These are phyloP conservation scores for Candida coquimbonensis DNA, from an alignment of 805 yeast species.

Conservation along the genomic window DNA sequence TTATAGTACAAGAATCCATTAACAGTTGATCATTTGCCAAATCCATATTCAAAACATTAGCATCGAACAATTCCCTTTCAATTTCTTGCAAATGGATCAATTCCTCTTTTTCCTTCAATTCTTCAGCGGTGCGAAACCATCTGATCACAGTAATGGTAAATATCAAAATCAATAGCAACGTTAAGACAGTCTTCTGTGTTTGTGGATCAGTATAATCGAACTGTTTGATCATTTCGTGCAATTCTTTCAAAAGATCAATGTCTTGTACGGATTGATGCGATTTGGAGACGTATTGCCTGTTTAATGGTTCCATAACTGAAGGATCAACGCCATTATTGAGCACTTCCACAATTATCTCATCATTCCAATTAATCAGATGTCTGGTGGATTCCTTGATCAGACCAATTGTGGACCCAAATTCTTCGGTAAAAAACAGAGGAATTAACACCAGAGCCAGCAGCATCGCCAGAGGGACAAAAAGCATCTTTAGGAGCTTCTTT, in stretches of 20 bases:
- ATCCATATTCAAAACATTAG: not conserved
- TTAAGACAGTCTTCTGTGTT: not conserved
- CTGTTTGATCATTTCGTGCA: not conserved
- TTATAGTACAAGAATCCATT: slow-evolving; percentile 2
- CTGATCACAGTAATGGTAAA: not conserved
- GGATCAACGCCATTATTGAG: not conserved
- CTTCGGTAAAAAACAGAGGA: not conserved
- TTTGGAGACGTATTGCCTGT: not conserved
- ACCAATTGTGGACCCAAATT: not conserved
- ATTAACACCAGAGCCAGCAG: not conserved
- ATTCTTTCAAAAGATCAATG: not conserved
- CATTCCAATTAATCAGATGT: not conserved
- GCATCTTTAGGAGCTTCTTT: not conserved
- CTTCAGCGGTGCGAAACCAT: not conserved
- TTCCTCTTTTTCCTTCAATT: not conserved
- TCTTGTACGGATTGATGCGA: not conserved
- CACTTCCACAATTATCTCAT: not conserved
- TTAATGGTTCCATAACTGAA: too few species aligned
- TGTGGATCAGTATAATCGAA: not conserved
- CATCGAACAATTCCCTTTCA: not conserved
- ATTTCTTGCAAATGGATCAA: not conserved
- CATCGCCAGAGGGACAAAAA: not conserved
- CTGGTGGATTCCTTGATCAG: not conserved
- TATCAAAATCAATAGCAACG: not conserved
- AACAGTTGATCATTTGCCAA: not conserved